phyloP scores from a whole-genome alignment of 805 yeast species.

The Wickerhamiella bombiphila region DNA sequence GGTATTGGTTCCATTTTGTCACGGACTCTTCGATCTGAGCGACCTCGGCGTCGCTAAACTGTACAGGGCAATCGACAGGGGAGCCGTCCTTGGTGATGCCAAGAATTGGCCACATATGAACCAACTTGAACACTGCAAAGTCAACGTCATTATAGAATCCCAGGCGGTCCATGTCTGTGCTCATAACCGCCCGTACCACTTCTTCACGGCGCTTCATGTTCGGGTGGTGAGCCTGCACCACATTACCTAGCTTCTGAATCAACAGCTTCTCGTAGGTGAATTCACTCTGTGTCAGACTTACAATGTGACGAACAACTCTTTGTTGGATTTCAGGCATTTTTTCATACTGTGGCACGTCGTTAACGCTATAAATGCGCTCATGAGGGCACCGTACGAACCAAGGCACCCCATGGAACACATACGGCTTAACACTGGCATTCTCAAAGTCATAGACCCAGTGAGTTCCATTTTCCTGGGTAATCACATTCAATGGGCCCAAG shows the following conservation, averaged over 20 bases:
- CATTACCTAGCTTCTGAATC: slow-evolving; percentile 45
- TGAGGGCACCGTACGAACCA: slow-evolving; percentile 77
- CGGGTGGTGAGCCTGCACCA: slow-evolving; percentile 73
- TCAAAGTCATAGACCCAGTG: slow-evolving; percentile 69
- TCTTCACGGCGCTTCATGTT: slow-evolving; percentile 40
- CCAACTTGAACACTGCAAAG: slow-evolving; percentile 13
- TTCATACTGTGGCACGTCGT: slow-evolving; percentile 60
- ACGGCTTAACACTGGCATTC: slow-evolving; percentile 66
- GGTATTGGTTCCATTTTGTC: slow-evolving; percentile 51
- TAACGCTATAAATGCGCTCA: slow-evolving; percentile 64
- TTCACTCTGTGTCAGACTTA: slow-evolving; percentile 81
- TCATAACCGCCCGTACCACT: slow-evolving; percentile 21
- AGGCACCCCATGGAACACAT: slow-evolving; percentile 64
- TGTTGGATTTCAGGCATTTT: slow-evolving; percentile 56
- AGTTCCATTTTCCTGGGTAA: slow-evolving; percentile 25
- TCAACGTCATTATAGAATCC: slow-evolving; percentile 19
- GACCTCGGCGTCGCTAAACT: slow-evolving; percentile 43
- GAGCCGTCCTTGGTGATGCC: slow-evolving; percentile 8
- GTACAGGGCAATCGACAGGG: slow-evolving; percentile 43
- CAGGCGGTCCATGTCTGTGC: slow-evolving; percentile 13
- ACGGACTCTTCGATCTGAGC: slow-evolving; percentile 43
- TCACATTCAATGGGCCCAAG: slow-evolving; percentile 78
- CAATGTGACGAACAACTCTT: slow-evolving; percentile 73
- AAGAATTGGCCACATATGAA: slow-evolving; percentile 13
- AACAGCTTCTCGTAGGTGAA: slow-evolving; percentile 71